A percentile compares a stretch with the other conserved stretches of the same genome.
Conservation (phyloP, 371 early-diverging fungal genomes). For the Apophysomyces variabilis region DNA sequence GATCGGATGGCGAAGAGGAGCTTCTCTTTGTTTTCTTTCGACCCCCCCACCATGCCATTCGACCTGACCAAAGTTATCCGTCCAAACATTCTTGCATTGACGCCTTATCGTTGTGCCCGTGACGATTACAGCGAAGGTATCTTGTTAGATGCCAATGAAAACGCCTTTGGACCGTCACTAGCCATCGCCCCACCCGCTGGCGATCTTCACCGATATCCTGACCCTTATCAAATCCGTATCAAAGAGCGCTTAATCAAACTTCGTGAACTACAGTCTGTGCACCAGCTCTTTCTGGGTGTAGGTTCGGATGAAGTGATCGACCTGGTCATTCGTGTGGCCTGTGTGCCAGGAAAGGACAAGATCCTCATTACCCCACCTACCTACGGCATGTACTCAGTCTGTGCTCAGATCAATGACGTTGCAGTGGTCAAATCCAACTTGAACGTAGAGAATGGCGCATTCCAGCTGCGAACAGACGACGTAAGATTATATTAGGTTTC, state of each 20-base stretch:
- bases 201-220: constrained; percentile 93
- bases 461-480: constrained; percentile 80
- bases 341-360: constrained; percentile 89
- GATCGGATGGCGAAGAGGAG: neutral
- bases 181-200: constrained; percentile 31
- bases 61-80: constrained; percentile 78
- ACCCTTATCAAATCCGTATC: constrained; percentile 85
- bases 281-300: constrained; percentile 91
- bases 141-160: constrained; percentile 97
- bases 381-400: constrained; percentile 98
- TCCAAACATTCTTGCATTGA: constrained; percentile 90
- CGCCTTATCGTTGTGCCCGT: constrained; percentile 96
- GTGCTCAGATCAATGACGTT: constrained; percentile 94
- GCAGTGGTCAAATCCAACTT: constrained; percentile 82
- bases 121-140: constrained; percentile 94
- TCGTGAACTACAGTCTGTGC: constrained; percentile 65
- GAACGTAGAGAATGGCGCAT: constrained; percentile 75
- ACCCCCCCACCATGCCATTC: constrained; percentile 50
- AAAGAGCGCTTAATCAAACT: constrained; percentile 78
- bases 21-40: neutral
- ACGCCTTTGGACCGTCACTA: constrained; percentile 85
- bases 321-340: constrained; percentile 87
- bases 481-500: constrained; percentile 44
- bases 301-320: constrained; percentile 98
- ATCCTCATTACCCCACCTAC: constrained; percentile 96